Evolutionary conservation across 2,329 filamentous ascomycete species (phyloP).

Genomic region (Aspergillus pseudoviridinutans): DNA sequence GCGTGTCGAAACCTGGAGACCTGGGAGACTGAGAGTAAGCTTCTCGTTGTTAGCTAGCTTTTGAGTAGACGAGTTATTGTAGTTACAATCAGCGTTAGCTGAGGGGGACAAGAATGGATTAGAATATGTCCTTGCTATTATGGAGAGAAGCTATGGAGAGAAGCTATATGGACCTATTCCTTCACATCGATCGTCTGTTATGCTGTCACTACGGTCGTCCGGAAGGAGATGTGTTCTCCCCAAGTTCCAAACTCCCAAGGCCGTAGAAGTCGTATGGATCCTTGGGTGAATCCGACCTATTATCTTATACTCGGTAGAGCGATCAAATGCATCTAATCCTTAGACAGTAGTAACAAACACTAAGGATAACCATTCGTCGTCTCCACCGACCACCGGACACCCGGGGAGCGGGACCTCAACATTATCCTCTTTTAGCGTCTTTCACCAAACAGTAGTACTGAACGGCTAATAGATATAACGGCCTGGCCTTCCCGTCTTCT

Average conservation of each 20-base stretch:
- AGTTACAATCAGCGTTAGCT: background rate
- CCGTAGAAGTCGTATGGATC: background rate
- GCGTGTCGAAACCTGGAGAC: conserved; percentile 1
- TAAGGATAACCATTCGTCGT: background rate
- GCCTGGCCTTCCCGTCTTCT: conserved; percentile 6
- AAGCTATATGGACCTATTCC: background rate
- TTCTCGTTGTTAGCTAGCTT: background rate
- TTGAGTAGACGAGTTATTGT: background rate
- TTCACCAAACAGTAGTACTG: background rate
- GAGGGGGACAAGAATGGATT: background rate
- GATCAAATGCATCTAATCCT: background rate
- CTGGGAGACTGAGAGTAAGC: conserved; percentile 1
- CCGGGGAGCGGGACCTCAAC: conserved; percentile 21
- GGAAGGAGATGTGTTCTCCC: background rate
- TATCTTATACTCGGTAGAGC: background rate
- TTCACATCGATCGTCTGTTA: no score
- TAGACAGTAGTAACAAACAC: background rate
- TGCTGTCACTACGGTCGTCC: conserved; percentile 5
- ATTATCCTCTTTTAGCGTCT: conserved; percentile 2
- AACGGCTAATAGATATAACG: background rate
- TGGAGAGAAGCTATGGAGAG: background rate
- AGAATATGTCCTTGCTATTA: background rate
- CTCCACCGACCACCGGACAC: conserved; percentile 11
- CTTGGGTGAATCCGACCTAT: background rate
- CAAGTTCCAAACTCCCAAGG: background rate